Evolutionary conservation across 176 grass and related monocot genomes (phyloP), one percentile per base, ranked within the genome.

Genomic region (Dactylis glomerata): DNA sequence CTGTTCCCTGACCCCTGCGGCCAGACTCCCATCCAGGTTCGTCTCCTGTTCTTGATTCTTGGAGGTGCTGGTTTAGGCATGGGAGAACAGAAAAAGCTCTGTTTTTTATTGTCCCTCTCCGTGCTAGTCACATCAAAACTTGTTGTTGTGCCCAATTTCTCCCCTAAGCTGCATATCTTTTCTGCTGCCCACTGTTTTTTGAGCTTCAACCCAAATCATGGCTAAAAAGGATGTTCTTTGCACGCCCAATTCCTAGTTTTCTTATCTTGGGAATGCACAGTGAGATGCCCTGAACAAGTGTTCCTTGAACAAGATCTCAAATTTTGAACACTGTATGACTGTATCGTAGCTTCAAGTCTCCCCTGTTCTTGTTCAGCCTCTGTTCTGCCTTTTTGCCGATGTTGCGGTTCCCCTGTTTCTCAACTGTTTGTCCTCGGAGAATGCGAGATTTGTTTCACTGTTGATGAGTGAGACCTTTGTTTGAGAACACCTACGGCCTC

Each of bases 1-100:
- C 82, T 99, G 45, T 99, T 94, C 47, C 97, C 93, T 0, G 97
- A 99, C 72, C 97, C 97, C 9, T 99, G 97, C 69, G 97, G 97
- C 68, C 95, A 92, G 97, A 91, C 97, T 36, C 97, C 94, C 8
- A 96, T 99, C 73, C 97, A 99, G 97, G 97, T 96, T 66, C 31
- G 23, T 27, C 15, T 44, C 8, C 11, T 1, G 15, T 5, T 31
- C 76, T 79, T 45, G 38, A 32, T 51, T 11, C 76, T 75, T 30
- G 22, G 0, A 10, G 11, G 10, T 31, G n/a, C 26, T 76, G n/a
- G 28, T 4, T 62, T 17, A 20, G 52, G 30, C 10, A 4, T 4
- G 1, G 0, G 1, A 31, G 66, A 20, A 38, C 8, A 30, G 1
- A 1, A 38, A 30, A 72, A 14, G 2, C 1, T 7, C 47, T 20